These are phyloP conservation scores for Pleurotus platypus DNA, from an alignment of 768 basidiomycete genomes.

Conservation along the genomic window DNA sequence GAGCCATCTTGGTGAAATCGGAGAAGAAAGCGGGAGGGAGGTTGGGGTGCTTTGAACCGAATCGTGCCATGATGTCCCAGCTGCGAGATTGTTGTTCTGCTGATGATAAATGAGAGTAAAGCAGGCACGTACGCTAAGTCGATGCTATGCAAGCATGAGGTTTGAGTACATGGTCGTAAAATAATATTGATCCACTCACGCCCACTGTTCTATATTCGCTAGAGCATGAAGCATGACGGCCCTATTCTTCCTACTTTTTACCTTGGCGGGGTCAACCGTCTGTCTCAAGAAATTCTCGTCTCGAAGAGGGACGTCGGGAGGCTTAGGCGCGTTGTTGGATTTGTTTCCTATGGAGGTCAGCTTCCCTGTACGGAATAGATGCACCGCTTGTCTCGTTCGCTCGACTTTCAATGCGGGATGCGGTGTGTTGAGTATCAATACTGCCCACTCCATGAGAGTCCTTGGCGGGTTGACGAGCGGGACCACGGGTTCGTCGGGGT, in stretches of 20 bases:
- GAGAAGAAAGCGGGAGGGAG: conserved; percentile 75
- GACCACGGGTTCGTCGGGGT: conserved; percentile 40
- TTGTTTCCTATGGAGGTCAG: conserved; percentile 64
- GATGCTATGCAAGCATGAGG: conserved; percentile 37
- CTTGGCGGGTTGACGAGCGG: conserved; percentile 47
- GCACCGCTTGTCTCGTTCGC: conserved; percentile 66
- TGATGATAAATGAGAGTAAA: no score
- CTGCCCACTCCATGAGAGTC: conserved; percentile 77
- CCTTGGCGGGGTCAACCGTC: conserved; percentile 56
- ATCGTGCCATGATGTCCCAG: conserved; percentile 83
- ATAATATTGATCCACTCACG: conserved; percentile 43
- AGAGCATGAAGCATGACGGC: conserved; percentile 78
- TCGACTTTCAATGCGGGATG: conserved; percentile 65
- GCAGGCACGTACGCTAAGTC: conserved; percentile 60
- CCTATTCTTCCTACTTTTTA: conserved; percentile 56
- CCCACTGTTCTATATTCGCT: conserved; percentile 88
- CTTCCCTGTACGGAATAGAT: conserved; percentile 66
- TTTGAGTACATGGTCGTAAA: neutral
- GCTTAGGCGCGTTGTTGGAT: conserved; percentile 40
- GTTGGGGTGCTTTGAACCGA: conserved; percentile 54
- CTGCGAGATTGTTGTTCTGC: conserved; percentile 24
- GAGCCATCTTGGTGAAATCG: conserved; percentile 80
- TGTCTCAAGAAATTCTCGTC: conserved; percentile 44
- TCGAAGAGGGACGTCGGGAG: conserved; percentile 63
- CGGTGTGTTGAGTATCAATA: conserved; percentile 72